Evolutionary conservation across 352 stramenopile genomes (phyloP).

Genomic region (Globisporangium recalcitrans): DNA sequence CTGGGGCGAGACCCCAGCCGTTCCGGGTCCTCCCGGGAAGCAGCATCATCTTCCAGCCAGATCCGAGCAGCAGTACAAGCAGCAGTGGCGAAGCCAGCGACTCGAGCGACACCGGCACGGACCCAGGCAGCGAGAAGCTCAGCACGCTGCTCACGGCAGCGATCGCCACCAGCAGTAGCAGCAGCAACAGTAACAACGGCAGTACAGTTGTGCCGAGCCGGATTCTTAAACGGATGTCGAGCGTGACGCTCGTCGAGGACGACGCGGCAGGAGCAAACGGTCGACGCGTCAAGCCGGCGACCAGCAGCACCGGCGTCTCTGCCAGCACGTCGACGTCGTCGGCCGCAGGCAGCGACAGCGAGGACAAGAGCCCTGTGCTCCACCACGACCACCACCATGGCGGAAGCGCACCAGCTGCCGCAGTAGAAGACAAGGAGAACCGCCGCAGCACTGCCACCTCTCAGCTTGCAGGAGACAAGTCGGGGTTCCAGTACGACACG

Average conservation of each 20-base stretch:
- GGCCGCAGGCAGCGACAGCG: conserved; percentile 10
- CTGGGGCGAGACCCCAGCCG: not conserved
- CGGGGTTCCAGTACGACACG: conserved; percentile 18
- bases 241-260: conserved; percentile 37
- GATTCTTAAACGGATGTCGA: conserved; percentile 42
- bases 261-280: conserved; percentile 9
- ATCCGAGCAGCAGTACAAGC: conserved; percentile 16
- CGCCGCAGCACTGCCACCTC: not conserved
- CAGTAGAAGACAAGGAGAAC: conserved; percentile 1
- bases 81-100: conserved; percentile 28
- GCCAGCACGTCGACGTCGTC: conserved; percentile 12
- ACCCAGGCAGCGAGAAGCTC: conserved; percentile 16
- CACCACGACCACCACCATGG: not conserved
- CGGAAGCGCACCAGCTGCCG: not conserved
- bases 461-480: conserved; percentile 7
- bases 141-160: conserved; percentile 9
- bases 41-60: conserved; percentile 14
- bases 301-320: conserved; percentile 1
- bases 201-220: conserved; percentile 18
- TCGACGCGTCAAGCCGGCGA: conserved; percentile 10
- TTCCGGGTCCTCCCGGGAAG: conserved; percentile 17
- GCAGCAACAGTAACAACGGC: conserved; percentile 12
- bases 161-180: not conserved
- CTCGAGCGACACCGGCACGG: conserved; percentile 27
- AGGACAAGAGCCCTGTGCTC: conserved; percentile 18